Conservation (phyloP, 2,329 filamentous ascomycete species). For the Aspergillus pseudotamarii region DNA sequence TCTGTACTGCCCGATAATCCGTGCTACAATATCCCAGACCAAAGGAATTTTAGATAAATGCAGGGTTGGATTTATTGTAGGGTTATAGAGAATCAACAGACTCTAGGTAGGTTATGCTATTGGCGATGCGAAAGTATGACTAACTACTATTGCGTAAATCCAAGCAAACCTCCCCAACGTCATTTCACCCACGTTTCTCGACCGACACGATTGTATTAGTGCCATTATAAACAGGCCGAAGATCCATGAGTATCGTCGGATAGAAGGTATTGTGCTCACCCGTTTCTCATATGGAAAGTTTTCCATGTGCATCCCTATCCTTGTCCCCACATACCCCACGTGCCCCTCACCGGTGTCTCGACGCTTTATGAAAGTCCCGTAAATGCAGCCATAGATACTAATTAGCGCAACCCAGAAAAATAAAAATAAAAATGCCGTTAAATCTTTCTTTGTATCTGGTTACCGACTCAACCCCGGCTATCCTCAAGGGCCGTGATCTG, state of each 20-base stretch:
- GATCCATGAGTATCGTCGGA: not conserved
- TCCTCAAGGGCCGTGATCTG: slow-evolving; percentile 73
- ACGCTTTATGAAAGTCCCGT: not conserved
- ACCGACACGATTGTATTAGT: not conserved
- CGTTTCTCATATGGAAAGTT: not conserved
- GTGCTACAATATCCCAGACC: not conserved
- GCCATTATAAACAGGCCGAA: not conserved
- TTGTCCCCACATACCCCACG: slow-evolving; percentile 4
- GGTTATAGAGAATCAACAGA: not conserved
- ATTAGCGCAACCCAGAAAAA: slow-evolving; percentile 11
- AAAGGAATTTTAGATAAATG: not conserved
- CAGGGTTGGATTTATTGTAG: not conserved
- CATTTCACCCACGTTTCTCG: not conserved
- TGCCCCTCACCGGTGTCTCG: not conserved
- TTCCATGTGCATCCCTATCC: not conserved
- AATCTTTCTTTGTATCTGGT: slow-evolving; percentile 89
- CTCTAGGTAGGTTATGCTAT: too few species aligned
- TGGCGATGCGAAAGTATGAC: not conserved
- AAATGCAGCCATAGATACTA: not conserved
- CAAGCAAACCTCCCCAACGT: not conserved
- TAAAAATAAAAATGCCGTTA: slow-evolving; percentile 47
- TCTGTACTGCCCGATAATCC: not conserved
- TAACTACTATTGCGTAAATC: not conserved
- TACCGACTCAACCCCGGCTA: slow-evolving; percentile 85
- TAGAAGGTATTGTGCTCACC: not conserved